These are phyloP conservation scores for Pleurotus cornucopiae DNA, from an alignment of 768 basidiomycete genomes.

Conservation along the genomic window DNA sequence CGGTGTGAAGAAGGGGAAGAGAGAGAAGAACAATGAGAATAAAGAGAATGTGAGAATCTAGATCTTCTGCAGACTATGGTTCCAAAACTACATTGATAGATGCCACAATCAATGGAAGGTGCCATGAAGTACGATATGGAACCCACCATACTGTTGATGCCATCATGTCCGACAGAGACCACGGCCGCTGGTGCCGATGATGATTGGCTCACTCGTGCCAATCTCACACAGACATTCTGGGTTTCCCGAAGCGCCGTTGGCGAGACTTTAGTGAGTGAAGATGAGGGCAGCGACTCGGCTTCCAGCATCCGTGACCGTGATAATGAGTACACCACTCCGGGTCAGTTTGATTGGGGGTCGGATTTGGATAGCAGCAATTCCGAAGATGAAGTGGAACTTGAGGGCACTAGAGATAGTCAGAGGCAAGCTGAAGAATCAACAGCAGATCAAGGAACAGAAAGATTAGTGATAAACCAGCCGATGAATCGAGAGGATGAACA, in stretches of 20 bases:
- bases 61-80: neutral
- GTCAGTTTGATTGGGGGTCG: too few relatives aligned
- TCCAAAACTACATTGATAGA: neutral
- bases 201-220: too few relatives aligned
- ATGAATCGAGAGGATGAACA: neutral
- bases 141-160: neutral
- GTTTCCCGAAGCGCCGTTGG: too few relatives aligned
- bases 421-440: too few relatives aligned
- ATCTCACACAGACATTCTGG: too few relatives aligned
- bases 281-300: too few relatives aligned
- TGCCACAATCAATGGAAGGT: neutral
- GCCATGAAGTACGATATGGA: neutral
- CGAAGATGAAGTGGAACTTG: neutral
- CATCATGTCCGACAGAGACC: neutral
- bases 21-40: neutral
- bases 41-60: neutral
- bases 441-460: neutral
- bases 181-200: neutral
- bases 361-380: neutral
- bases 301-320: too few relatives aligned
- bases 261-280: too few relatives aligned
- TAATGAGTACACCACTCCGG: too few relatives aligned
- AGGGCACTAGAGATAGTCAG: neutral
- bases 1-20: neutral
- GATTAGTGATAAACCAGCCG: neutral